A percentile compares a stretch with the other conserved stretches of the same genome.
Evolutionary conservation across 1,139 yeast species (phyloP).

Genomic region (Saccharomyces hybrid): DNA sequence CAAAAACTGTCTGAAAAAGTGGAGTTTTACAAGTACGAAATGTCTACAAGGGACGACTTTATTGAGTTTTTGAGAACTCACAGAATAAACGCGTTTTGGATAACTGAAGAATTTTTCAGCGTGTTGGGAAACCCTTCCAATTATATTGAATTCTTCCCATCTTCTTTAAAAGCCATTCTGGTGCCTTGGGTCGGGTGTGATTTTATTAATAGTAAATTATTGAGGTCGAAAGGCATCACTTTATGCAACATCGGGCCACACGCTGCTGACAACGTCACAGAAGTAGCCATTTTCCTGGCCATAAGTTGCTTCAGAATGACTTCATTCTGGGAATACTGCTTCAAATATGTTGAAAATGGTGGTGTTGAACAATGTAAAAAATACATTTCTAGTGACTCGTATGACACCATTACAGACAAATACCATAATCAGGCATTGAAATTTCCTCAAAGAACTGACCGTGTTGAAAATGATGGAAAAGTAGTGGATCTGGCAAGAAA

Average conservation of each 20-base stretch:
- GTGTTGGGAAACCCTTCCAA: slow-evolving; percentile 44
- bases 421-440: slow-evolving; percentile 8
- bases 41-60: slow-evolving; percentile 22
- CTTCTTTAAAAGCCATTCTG: slow-evolving; percentile 47
- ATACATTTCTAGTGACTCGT: slow-evolving; percentile 34
- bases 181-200: slow-evolving; percentile 70
- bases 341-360: slow-evolving; percentile 36
- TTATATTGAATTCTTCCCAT: slow-evolving; percentile 46
- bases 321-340: slow-evolving; percentile 40
- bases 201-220: slow-evolving; percentile 42
- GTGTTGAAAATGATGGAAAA: not conserved
- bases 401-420: slow-evolving; percentile 9
- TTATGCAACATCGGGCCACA: slow-evolving; percentile 62
- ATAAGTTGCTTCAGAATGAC: slow-evolving; percentile 58
- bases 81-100: slow-evolving; percentile 53
- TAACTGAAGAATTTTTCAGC: slow-evolving; percentile 53
- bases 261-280: slow-evolving; percentile 68
- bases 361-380: slow-evolving; percentile 33
- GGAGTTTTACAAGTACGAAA: slow-evolving; percentile 23
- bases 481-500: slow-evolving; percentile 22
- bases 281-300: slow-evolving; percentile 55
- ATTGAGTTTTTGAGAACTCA: slow-evolving; percentile 20
- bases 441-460: slow-evolving; percentile 1
- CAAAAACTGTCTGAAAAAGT: slow-evolving; percentile 17
- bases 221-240: slow-evolving; percentile 38